Conservation (phyloP, 2,329 filamentous ascomycete species). For the Aspergillus viridinutans region DNA sequence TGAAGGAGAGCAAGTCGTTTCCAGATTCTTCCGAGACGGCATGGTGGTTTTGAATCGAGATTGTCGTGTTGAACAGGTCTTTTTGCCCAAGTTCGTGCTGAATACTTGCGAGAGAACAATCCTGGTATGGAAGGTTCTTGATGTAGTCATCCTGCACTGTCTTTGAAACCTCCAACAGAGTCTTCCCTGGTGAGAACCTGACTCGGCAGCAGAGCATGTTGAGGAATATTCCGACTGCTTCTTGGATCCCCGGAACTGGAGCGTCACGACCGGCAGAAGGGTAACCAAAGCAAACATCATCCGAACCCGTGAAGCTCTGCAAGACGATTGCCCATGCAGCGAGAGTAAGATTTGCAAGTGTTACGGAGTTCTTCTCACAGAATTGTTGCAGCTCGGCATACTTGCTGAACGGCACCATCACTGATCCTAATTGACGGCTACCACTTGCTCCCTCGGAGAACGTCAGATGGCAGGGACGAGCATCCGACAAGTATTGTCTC, state of each 20-base stretch:
- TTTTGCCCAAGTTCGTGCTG: conserved; percentile 39
- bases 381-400: conserved; percentile 29
- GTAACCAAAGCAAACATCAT: conserved; percentile 42
- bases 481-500: conserved; percentile 31
- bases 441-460: conserved; percentile 4
- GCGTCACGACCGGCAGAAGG: conserved; percentile 42
- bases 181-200: conserved; percentile 30
- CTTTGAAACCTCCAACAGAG: conserved; percentile 39
- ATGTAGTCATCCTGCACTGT: conserved; percentile 46
- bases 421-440: conserved; percentile 20
- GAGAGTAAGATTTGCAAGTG: conserved; percentile 35
- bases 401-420: conserved; percentile 26
- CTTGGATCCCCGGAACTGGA: conserved; percentile 43
- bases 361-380: conserved; percentile 29
- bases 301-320: conserved; percentile 25
- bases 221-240: conserved; percentile 49
- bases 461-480: conserved; percentile 14
- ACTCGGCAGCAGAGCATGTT: conserved; percentile 54
- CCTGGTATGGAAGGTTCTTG: conserved; percentile 46
- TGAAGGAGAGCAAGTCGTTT: conserved; percentile 27
- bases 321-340: conserved; percentile 39
- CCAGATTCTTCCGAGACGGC: conserved; percentile 19
- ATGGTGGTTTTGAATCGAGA: conserved; percentile 40
- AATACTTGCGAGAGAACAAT: conserved; percentile 47
- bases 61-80: conserved; percentile 40